Conservation (phyloP, 129 eudicot genomes). For the Flaveria sonorensis region DNA sequence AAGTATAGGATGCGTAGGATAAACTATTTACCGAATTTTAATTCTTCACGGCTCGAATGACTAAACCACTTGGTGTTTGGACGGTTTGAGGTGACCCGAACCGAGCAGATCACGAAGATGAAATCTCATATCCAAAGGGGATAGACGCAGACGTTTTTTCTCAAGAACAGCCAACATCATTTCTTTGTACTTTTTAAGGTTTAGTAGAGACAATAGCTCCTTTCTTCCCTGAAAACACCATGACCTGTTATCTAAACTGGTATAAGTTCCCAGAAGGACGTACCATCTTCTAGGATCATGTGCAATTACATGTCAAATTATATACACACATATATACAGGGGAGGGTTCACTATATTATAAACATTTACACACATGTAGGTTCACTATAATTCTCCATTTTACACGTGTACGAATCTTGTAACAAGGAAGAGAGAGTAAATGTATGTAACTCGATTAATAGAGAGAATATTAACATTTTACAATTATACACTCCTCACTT, state of each 20-base stretch:
- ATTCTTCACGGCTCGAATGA: constrained; percentile 79
- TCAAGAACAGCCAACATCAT: constrained; percentile 84
- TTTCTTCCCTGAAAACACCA: constrained; percentile 70
- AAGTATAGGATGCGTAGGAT: constrained; percentile 19
- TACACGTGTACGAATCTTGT: too few relatives aligned
- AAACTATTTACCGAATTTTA: constrained; percentile 42
- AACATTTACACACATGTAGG: too few relatives aligned
- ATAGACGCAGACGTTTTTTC: constrained; percentile 73
- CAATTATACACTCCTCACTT: too few relatives aligned
- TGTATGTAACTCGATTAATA: too few relatives aligned
- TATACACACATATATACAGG: neutral
- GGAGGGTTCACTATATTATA: too few relatives aligned
- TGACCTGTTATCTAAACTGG: constrained; percentile 16
- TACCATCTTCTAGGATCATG: constrained; percentile 6
- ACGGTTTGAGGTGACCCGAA: constrained; percentile 77
- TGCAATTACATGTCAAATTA: constrained; percentile 5
- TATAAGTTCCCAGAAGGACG: constrained; percentile 2
- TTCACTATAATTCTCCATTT: too few relatives aligned
- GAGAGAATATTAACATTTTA: too few relatives aligned
- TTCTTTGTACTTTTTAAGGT: constrained; percentile 88
- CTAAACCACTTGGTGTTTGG: constrained; percentile 81
- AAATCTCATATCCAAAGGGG: constrained; percentile 91
- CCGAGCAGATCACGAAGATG: constrained; percentile 95
- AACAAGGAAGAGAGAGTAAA: too few relatives aligned
- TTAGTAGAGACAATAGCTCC: constrained; percentile 82